Evolutionary conservation across 2,329 filamentous ascomycete genomes (phyloP), one percentile per base, ranked within the genome.

Genomic region (Fusarium floridanum): DNA sequence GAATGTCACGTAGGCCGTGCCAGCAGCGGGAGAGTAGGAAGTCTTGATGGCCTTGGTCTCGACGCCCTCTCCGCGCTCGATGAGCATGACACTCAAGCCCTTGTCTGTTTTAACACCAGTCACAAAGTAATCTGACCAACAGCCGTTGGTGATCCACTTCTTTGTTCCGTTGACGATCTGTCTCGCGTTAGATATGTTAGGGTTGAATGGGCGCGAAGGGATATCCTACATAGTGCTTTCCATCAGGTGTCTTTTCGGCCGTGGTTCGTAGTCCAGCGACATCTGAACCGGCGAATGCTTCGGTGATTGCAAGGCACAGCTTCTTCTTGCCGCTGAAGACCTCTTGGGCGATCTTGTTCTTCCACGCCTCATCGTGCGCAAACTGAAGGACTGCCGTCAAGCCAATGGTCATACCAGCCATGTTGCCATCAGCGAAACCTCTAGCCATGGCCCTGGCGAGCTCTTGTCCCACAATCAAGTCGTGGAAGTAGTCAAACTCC

Each of bases 401-500:
- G 43, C 91, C 91, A 75, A 97, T 97, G 32, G 92, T 91, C 93
- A 97, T 95, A 62, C 95, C 94, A 3, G 94, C 92, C 89, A 97
- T 91, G 83, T 95, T 95, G 5, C 94, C 95, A 81, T 97, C 95
- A 82, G 94, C 91, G 84, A 97, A 97, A 1, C 94, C 95, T 77
- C 94, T 86, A 32, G 93, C 91, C 81, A 93, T 94, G 8, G 90
- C 86, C 36, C 95, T 88, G 2, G 89, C 87, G 75, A 94, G 84
- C 83, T 97, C 95, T 83, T 97, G 94, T 10, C 87, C 85, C 62
- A 93, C 86, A 74, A 97, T 90, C 81, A 97, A 81, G 81, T 97
- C 94, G 82, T 97, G 94, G 83, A 97, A 94, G 83, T 95, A 95
- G 82, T 97, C 94, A 77, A 95, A 97, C 72, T 95, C 92, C 82